Percentiles rank a stretch among this genome's conserved stretches.
Conservation (phyloP, 805 yeast species). For the Ogataea corticis region DNA sequence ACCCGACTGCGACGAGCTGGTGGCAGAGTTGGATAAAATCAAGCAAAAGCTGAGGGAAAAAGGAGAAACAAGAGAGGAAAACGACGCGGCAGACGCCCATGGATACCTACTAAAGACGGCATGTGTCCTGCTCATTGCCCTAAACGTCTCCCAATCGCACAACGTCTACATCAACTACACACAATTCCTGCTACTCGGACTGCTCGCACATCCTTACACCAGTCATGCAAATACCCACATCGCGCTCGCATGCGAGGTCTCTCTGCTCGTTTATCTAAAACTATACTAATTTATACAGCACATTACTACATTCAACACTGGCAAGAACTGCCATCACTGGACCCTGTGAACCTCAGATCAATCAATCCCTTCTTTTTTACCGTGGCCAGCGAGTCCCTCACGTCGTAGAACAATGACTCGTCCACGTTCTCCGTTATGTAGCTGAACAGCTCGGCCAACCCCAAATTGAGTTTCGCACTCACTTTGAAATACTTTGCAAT, state of each 20-base stretch:
- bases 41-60: constrained; percentile 5
- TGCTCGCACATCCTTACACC: not conserved
- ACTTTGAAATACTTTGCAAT: constrained; percentile 40
- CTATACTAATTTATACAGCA: not conserved
- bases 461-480: constrained; percentile 72
- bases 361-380: constrained; percentile 22
- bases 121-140: not conserved
- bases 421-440: constrained; percentile 31
- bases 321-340: constrained; percentile 14
- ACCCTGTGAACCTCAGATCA: constrained; percentile 22
- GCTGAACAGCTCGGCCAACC: constrained; percentile 49
- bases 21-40: constrained; percentile 27
- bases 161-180: not conserved
- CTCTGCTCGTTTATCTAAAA: not conserved
- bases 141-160: not conserved
- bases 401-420: constrained; percentile 28
- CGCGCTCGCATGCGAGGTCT: constrained; percentile 3
- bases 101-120: no score
- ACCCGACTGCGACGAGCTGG: constrained; percentile 44
- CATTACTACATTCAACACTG: constrained; percentile 24
- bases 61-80: not conserved
- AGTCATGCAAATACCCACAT: no score
- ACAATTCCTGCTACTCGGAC: constrained; percentile 11
- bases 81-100: not conserved
- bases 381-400: constrained; percentile 15